Base-by-base conservation (phyloP, 208 protist species). In the Vickermania spadyakhi region DNA sequence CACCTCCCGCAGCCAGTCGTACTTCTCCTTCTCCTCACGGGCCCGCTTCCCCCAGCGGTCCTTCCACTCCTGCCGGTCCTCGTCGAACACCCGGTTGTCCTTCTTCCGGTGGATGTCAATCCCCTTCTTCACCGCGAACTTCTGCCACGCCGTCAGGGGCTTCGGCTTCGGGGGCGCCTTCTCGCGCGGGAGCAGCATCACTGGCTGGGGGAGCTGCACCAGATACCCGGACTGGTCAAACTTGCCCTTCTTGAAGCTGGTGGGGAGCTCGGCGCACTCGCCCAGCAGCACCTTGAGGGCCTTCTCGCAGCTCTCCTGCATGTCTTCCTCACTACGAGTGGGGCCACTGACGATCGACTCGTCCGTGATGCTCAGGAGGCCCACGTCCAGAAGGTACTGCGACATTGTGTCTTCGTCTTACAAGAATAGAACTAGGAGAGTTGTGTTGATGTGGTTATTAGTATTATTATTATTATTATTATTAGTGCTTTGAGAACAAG, bases 1-100 rank as follows among this genome's bases (percentile, higher is more conserved):
- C 59, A 96, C 91, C 74, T 96, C 91, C 42, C 91, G 80, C 68
- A 95, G 67, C 89, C 91, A 96, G 74, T 96, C 91, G 58, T 89
- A 84, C 80, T 93, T 86, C 55, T 93, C 83, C 29, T 77, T 68
- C 55, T 93, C 81, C 81, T 96, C 84, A 49, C 91, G 85, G 2
- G 87, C 85, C 18, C 88, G 87, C 81, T 94, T 93, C 63, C 91
- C 91, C 84, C 86, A 95, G 73, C 89, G 93, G 68, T 94, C 91
- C 69, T 91, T 88, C 88, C 89, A 95, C 72, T 86, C 83, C 72
- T 91, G 79, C 7, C 77, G 75, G 26, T 89, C 84, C 72, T 96
- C 91, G 67, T 96, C 86, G 56, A 89, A 96, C 42, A 92, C 84
- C 55, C 81, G 75, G 68, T 93, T 94, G 18, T 60, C 56, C 79